Base-by-base conservation (phyloP, 352 stramenopile genomes). In the Globisporangium splendens region DNA sequence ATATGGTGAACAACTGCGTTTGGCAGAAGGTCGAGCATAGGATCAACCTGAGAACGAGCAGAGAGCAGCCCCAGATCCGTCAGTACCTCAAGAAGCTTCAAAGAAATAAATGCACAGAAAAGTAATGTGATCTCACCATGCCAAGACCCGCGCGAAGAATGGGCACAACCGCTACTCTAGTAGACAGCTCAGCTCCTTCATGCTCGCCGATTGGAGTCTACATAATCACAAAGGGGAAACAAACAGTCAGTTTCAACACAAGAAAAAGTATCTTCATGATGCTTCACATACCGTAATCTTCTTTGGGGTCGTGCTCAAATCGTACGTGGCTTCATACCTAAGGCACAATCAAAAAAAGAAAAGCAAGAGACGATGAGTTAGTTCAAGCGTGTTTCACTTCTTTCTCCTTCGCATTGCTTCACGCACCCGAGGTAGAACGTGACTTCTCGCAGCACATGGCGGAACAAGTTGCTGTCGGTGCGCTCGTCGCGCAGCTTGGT, bases 351-450 rank as follows among this genome's bases (percentile, higher is more conserved):
- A 35, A 28, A 51, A 1, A n/a, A n/a, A n/a, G n/a, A n/a, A n/a
- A n/a, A n/a, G n/a, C n/a, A n/a, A n/a, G n/a, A n/a, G n/a, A n/a
- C n/a, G n/a, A n/a, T n/a, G n/a, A n/a, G n/a, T n/a, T n/a, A n/a
- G n/a, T n/a, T n/a, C n/a, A n/a, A n/a, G n/a, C n/a, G n/a, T n/a
- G n/a, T n/a, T n/a, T n/a, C n/a, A n/a, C n/a, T n/a, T n/a, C n/a
- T n/a, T n/a, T n/a, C n/a, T n/a, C n/a, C n/a, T n/a, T n/a, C n/a
- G n/a, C n/a, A 35, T 35, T 35, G 28, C 28, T 35, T 35, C 8
- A 86, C 93, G 62, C 87, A 99, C 67, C 95, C 97, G 18, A 99
- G 75, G 66, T 99, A 98, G 63, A 98, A 98, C 28, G 96, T 99
- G 47, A 99, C 88, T 82, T 99, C 96, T 46, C 94, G 89, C 53